Percentiles rank a stretch among this genome's conserved stretches.
phyloP scores from a whole-genome alignment of 1,139 yeast genomes.

The Pichia norvegensis region DNA sequence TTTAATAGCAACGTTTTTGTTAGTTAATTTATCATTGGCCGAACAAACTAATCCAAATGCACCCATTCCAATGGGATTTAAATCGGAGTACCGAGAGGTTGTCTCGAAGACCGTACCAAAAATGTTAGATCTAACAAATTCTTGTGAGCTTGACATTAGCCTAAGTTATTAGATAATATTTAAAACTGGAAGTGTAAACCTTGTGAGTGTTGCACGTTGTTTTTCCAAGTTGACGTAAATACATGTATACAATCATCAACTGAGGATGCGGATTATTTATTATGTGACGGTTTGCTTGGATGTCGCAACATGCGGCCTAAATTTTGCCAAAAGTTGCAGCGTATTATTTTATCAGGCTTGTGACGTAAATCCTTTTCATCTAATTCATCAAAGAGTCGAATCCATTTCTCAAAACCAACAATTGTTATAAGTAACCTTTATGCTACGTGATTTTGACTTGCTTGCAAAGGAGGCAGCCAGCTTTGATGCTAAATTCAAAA shows the following conservation, averaged over 20 bases:
- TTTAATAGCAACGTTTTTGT: conserved; percentile 90
- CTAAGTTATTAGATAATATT: not conserved
- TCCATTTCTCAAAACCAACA: too few relatives aligned
- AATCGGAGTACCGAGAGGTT: conserved; percentile 81
- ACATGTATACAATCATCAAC: not conserved
- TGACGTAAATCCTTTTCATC: not conserved
- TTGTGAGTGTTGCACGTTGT: too few relatives aligned
- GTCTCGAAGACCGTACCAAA: conserved; percentile 92
- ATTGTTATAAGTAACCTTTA: too few relatives aligned
- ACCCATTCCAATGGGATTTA: conserved; percentile 98
- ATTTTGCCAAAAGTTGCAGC: not conserved
- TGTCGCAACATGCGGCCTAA: not conserved
- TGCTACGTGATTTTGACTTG: not conserved
- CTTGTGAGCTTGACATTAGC: conserved; percentile 17
- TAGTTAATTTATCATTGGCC: conserved; percentile 81
- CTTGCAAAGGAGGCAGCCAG: conserved; percentile 11
- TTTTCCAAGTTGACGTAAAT: too few relatives aligned
- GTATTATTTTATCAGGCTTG: too few relatives aligned
- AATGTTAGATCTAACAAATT: conserved; percentile 41
- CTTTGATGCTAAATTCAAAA: conserved; percentile 16
- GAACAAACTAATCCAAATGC: conserved; percentile 98
- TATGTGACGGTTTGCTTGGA: not conserved
- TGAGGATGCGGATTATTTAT: not conserved
- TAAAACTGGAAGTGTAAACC: not conserved
- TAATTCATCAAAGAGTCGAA: too few relatives aligned